Percentiles rank a stretch among this genome's conserved stretches.
phyloP scores from a whole-genome alignment of 2,329 filamentous ascomycete species.

The Balansia obtecta region DNA sequence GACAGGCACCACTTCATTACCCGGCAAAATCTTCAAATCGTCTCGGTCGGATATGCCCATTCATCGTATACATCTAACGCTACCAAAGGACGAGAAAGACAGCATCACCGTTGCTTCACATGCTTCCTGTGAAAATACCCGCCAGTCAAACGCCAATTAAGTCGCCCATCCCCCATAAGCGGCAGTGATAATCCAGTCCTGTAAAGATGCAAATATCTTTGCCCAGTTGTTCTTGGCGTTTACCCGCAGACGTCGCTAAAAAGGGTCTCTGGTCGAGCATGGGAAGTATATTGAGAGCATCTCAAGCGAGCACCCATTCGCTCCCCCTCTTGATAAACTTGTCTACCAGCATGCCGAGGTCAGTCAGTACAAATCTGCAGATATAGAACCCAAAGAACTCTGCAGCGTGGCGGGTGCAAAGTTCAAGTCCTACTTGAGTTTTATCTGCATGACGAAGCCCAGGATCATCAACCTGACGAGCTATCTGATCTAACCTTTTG shows the following conservation, averaged over 20 bases:
- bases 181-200: neutral
- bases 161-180: neutral
- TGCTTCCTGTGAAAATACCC: neutral
- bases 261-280: neutral
- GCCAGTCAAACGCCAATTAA: neutral
- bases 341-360: slow-evolving; percentile 75
- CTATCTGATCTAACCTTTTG: slow-evolving; percentile 64
- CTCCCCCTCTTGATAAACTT: slow-evolving; percentile 95
- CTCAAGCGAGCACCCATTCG: slow-evolving; percentile 60
- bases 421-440: slow-evolving; percentile 88
- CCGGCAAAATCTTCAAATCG: neutral
- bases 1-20: neutral
- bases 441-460: slow-evolving; percentile 83
- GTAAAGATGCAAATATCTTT: neutral
- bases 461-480: slow-evolving; percentile 89
- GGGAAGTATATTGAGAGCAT: neutral
- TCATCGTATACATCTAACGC: neutral
- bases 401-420: slow-evolving; percentile 83
- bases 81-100: neutral
- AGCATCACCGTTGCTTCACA: slow-evolving; percentile 2
- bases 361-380: slow-evolving; percentile 84
- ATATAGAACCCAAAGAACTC: slow-evolving; percentile 98
- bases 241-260: neutral
- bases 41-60: neutral
- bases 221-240: neutral